Evolutionary conservation across 371 early-diverging fungal genomes (phyloP), one percentile per base, ranked within the genome.

Genomic region (Apophysomyces elegans): DNA sequence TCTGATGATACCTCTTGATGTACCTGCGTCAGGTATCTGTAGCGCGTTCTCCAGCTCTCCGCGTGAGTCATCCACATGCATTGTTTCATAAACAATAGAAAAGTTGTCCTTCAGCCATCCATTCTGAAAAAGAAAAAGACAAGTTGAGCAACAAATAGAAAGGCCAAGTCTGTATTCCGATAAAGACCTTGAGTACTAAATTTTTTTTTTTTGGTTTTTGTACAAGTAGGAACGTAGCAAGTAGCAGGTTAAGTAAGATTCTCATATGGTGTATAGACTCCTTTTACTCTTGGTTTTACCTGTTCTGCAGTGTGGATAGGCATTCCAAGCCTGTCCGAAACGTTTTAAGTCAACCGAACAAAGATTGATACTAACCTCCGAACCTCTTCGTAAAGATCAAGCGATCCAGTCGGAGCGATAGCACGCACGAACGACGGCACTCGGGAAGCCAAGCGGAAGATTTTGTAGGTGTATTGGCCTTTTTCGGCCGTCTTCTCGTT

Each of bases 391-490:
- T 90, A 85, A 45, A 91, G 75, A 54, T 85, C 84, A 61, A 91
- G 80, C 5, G 90, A 77, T 11, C 86, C 88, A 47, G 81, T 80
- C 16, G 92, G 91, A 37, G 84, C 80, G 43, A 91, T 36, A 7
- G 80, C 77, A 54, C 87, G 81, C 32, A 91, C 79, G 66, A 84
- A 74, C 3, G 80, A 50, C 0, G 92, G 92, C 4, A 90, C 79
- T 67, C 84, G 83, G 59, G 89, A 89, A 67, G 78, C 80, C 41
- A 86, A 71, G 54, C 83, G 81, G 71, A 88, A 87, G 70, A 91
- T 87, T 81, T 91, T 91, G 80, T 87, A 84, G 36, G 92, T 91
- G 74, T 86, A 91, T 76, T 91, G 92, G 41, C 92, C 92, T 70
- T 88, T 88, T 58, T 78, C 76, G 61, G 87, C 87, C 43, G 74